Evolutionary conservation across 2,329 filamentous ascomycete genomes (phyloP), one percentile per base, ranked within the genome.

Genomic region (Paramyrothecium roridum): DNA sequence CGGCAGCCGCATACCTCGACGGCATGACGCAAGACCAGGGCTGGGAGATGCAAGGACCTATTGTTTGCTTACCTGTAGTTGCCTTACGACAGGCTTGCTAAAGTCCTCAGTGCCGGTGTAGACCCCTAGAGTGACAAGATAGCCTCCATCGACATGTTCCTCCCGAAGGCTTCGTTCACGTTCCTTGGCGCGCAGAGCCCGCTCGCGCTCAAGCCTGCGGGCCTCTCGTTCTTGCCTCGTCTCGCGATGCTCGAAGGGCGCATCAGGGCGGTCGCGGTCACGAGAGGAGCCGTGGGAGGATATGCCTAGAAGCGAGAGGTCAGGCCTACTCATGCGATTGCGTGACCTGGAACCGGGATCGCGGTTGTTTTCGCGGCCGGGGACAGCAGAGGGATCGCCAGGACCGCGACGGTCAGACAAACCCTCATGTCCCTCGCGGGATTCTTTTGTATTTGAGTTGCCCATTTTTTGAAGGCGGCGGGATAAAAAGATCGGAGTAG

Each of bases 101-200:
- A 93, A 99, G 73, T 99, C 95, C 73, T 99, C 95, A 1, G 86
- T 78, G 0, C 93, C 93, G 21, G 91, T 93, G 68, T 99, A 99
- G 51, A 93, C 90, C 37, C 95, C 95, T 68, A 96, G 84, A 0
- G 95, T 99, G 33, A 99, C 95, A 50, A 99, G 76, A 74, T 88
- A 99, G 21, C 95, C 95, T 20, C 95, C 95, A 72, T 99, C 95
- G 3, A 98, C 89, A 70, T 93, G 86, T 69, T 99, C 95, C 65
- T 97, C 93, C 60, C 81, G 86, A 76, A 98, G 86, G 67, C 95
- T 99, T 61, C 89, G 83, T 71, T 96, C 93, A 50, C 95, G 85
- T 70, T 99, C 95, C 70, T 91, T 91, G 47, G 88, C 74, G 56
- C 95, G 82, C 40, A 84, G 80, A 17, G 82, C 77, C 48, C 91